These are phyloP conservation scores for Mentha longifolia DNA, from an alignment of 257 asterid genomes.

Conservation along the genomic window DNA sequence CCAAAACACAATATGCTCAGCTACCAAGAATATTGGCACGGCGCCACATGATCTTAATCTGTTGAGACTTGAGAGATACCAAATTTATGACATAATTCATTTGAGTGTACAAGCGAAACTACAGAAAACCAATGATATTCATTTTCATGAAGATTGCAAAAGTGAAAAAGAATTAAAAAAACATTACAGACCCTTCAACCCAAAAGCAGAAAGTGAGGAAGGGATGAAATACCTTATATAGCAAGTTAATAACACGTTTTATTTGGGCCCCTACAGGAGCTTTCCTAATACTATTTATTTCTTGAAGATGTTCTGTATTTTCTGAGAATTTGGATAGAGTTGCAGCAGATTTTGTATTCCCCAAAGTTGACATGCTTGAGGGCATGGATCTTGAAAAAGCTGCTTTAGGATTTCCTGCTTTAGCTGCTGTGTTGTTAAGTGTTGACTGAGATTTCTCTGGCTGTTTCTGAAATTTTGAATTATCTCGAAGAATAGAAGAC, in stretches of 20 bases:
- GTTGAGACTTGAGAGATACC: not conserved
- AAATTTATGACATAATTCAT: not conserved
- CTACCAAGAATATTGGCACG: not conserved
- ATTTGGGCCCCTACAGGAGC: constrained; percentile 95
- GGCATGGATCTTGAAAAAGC: constrained; percentile 45
- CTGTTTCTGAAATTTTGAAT: constrained; percentile 56
- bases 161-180: not conserved
- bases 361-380: constrained; percentile 39
- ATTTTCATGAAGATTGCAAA: not conserved
- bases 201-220: constrained; percentile 13
- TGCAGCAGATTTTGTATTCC: constrained; percentile 57
- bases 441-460: constrained; percentile 72
- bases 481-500: constrained; percentile 38
- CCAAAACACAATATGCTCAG: constrained; percentile 11
- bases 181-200: constrained; percentile 6
- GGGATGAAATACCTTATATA: constrained; percentile 60
- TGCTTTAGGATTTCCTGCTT: constrained; percentile 49
- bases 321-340: constrained; percentile 75
- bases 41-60: not conserved
- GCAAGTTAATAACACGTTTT: constrained; percentile 85
- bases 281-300: constrained; percentile 87
- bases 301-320: constrained; percentile 84
- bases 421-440: constrained; percentile 49
- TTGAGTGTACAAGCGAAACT: not conserved
- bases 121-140: not conserved